Conservation (phyloP, 345 rosid genomes). For the Hirschfeldia incana region DNA sequence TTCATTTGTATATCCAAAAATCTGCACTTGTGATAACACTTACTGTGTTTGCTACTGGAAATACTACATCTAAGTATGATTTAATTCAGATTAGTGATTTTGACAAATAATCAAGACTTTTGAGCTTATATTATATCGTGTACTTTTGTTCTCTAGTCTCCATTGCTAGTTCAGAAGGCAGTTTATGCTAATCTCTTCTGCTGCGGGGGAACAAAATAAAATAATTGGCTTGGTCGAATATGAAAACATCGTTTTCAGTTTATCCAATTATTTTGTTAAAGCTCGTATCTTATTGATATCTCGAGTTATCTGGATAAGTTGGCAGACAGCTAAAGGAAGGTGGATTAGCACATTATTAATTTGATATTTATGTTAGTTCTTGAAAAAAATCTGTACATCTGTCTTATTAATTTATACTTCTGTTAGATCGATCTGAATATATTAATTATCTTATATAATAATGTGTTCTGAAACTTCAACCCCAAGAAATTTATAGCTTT, state of each 20-base stretch:
- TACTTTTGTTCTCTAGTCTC: not conserved
- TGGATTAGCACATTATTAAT: constrained; percentile 34
- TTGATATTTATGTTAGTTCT: constrained; percentile 16
- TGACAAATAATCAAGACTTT: not conserved
- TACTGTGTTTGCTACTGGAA: not conserved
- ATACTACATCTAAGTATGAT: not conserved
- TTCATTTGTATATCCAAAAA: not conserved
- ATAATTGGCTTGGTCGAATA: not conserved
- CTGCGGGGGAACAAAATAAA: not conserved
- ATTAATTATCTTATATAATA: not conserved
- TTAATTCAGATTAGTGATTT: not conserved
- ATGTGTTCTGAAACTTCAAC: constrained; percentile 6
- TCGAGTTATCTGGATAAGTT: constrained; percentile 32
- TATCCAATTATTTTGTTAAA: not conserved
- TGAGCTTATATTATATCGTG: not conserved
- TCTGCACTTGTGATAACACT: not conserved
- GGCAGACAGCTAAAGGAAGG: constrained; percentile 42
- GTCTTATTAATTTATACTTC: constrained; percentile 5
- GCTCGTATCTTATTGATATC: constrained; percentile 6
- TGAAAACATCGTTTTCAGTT: constrained; percentile 15
- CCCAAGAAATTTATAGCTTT: constrained; percentile 11
- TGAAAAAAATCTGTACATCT: constrained; percentile 16
- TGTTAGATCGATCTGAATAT: constrained; percentile 24
- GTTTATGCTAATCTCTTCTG: constrained; percentile 12
- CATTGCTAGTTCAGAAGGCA: not conserved